Evolutionary conservation across 2,329 filamentous ascomycete species (phyloP).

Genomic region (Acephala macrosclerotiorum): DNA sequence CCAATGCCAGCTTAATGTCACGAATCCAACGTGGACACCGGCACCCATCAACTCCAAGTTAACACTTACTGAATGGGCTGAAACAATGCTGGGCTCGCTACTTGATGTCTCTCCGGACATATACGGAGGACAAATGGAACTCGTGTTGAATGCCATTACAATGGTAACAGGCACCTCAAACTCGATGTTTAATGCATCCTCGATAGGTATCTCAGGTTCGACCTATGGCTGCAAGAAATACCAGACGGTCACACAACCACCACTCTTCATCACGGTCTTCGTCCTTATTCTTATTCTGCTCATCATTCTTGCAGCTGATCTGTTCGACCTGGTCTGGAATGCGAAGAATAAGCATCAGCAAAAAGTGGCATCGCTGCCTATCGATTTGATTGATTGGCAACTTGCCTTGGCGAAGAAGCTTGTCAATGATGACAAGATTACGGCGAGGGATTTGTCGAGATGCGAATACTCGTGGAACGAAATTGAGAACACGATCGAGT

Average conservation of each 20-base stretch:
- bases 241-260: neutral
- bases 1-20: neutral
- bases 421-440: neutral
- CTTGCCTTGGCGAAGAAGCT: neutral
- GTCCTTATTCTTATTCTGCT: neutral
- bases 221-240: neutral
- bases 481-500: neutral
- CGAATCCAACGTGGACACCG: neutral
- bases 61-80: neutral
- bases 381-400: constrained; percentile 5
- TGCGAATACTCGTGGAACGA: neutral
- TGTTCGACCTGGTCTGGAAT: neutral
- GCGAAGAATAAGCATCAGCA: neutral
- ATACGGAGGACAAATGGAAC: neutral
- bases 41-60: neutral
- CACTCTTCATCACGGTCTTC: neutral
- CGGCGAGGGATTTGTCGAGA: neutral
- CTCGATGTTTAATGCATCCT: neutral
- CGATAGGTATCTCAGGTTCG: too few species aligned
- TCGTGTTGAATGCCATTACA: neutral
- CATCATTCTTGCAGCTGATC: neutral
- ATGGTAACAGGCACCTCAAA: neutral
- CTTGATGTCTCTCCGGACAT: neutral
- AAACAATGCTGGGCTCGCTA: neutral
- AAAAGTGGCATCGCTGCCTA: neutral